phyloP scores from a whole-genome alignment of 441 rosid genomes.

The Capsella rubella region DNA sequence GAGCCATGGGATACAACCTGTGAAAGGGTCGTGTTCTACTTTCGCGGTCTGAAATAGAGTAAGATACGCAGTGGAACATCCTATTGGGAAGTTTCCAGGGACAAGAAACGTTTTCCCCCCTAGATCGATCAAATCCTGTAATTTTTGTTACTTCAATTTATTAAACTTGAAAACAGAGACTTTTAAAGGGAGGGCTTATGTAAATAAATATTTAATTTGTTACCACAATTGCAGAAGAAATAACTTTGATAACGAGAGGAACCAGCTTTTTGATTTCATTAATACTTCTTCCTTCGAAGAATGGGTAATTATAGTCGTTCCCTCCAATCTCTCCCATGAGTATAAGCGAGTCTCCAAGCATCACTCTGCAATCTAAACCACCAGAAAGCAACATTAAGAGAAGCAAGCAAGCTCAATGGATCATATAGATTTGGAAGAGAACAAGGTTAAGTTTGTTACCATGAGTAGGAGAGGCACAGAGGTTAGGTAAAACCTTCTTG shows the following conservation, averaged over 20 bases:
- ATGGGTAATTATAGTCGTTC: constrained; percentile 52
- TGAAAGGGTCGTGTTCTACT: constrained; percentile 30
- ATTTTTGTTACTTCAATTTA: not conserved
- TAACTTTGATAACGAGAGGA: constrained; percentile 46
- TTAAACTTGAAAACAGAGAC: not conserved
- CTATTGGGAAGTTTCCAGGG: constrained; percentile 56
- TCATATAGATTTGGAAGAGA: constrained; percentile 32
- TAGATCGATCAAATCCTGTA: constrained; percentile 54
- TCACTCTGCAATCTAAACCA: constrained; percentile 36
- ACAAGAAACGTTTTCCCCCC: constrained; percentile 54
- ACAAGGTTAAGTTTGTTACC: constrained; percentile 12
- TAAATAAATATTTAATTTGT: constrained; percentile 25
- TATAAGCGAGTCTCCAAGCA: constrained; percentile 50
- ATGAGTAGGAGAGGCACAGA: constrained; percentile 36
- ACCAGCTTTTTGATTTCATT: constrained; percentile 45
- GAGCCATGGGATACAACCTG: constrained; percentile 50
- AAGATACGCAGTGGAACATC: constrained; percentile 41
- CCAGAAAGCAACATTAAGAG: not conserved
- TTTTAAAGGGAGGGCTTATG: not conserved
- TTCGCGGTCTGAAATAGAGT: constrained; percentile 18
- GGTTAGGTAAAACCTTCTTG: constrained; percentile 42
- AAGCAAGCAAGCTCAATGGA: not conserved
- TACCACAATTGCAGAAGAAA: constrained; percentile 49
- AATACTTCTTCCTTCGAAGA: constrained; percentile 31
- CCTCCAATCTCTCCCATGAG: constrained; percentile 69